Percentiles rank a stretch among this genome's conserved stretches.
phyloP scores from a whole-genome alignment of 2,329 filamentous ascomycete species.

The Helicocarpus griseus region DNA sequence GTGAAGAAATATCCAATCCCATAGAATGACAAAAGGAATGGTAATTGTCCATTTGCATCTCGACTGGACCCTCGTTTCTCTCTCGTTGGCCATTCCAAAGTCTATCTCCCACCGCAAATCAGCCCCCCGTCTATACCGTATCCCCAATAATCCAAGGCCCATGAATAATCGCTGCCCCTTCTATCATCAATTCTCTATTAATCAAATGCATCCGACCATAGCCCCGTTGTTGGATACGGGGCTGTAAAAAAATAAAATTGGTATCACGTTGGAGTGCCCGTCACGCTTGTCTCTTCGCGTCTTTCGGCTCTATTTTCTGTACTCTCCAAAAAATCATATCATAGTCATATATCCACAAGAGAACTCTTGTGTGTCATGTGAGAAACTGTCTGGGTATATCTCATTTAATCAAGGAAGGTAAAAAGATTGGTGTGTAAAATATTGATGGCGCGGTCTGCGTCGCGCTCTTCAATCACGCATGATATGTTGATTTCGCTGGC shows the following conservation, averaged over 20 bases:
- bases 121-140: too few species aligned
- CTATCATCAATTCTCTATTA: too few species aligned
- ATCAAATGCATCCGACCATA: too few species aligned
- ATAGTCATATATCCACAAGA: too few species aligned
- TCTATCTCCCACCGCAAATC: too few species aligned
- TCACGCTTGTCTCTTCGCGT: too few species aligned
- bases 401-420: constrained; percentile 68
- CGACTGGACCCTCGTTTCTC: neutral
- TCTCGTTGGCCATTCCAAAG: neutral
- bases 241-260: neutral
- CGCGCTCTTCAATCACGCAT: constrained; percentile 85
- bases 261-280: constrained; percentile 3
- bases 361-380: neutral
- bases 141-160: too few species aligned
- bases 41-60: neutral
- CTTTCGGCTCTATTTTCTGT: too few species aligned
- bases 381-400: neutral
- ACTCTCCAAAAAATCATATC: neutral
- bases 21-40: neutral
- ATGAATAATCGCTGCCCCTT: too few species aligned
- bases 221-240: neutral
- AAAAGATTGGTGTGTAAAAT: constrained; percentile 95
- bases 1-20: too few species aligned
- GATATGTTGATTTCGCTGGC: constrained; percentile 99
- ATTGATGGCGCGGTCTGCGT: constrained; percentile 88